phyloP scores from a whole-genome alignment of 2,329 filamentous ascomycete species.

The Talaromyces atroroseus region DNA sequence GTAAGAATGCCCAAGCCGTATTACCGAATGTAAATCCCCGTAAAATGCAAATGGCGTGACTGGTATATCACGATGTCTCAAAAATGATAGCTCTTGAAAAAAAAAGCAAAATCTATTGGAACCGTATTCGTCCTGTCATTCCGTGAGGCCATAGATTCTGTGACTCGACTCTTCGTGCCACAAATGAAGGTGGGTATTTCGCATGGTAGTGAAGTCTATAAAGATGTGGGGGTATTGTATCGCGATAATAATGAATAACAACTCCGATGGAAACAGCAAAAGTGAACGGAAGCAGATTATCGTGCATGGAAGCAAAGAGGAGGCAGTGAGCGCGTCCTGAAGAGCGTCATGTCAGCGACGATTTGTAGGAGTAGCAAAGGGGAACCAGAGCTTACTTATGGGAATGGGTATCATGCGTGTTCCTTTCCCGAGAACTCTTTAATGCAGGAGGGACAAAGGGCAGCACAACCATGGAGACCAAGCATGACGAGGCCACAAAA shows the following conservation, averaged over 20 bases:
- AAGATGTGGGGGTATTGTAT: constrained; percentile 2
- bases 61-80: constrained; percentile 6
- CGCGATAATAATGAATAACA: background rate
- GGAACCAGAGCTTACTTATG: constrained; percentile 28
- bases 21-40: background rate
- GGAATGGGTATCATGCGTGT: constrained; percentile 31
- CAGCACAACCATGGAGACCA: constrained; percentile 39
- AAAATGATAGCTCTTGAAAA: background rate
- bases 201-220: background rate
- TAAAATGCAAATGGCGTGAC: background rate
- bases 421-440: constrained; percentile 40
- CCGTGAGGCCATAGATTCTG: background rate
- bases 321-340: constrained; percentile 27
- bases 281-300: constrained; percentile 12
- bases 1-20: background rate
- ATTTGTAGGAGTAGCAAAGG: constrained; percentile 9
- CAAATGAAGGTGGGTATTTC: constrained; percentile 1
- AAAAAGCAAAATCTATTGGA: background rate
- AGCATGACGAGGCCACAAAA: constrained; percentile 36
- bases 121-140: background rate
- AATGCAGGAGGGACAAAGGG: constrained; percentile 45
- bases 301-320: constrained; percentile 41
- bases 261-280: background rate
- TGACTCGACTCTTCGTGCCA: background rate
- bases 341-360: background rate